Evolutionary conservation across 2,329 filamentous ascomycete genomes (phyloP), one percentile per base, ranked within the genome.

Genomic region (Hypocreales sp.): DNA sequence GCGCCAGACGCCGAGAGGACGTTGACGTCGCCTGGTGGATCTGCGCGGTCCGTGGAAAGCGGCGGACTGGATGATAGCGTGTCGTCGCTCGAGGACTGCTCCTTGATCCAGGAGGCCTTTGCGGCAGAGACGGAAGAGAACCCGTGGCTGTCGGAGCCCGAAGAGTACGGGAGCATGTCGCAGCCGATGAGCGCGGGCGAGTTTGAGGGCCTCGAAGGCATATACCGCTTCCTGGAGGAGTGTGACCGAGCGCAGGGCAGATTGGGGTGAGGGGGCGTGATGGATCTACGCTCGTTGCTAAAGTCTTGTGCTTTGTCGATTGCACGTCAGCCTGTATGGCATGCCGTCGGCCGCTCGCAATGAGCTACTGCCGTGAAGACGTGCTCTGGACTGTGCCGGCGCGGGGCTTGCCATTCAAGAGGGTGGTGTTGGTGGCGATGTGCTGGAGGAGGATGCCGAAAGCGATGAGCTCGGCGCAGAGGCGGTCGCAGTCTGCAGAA

Each of bases 211-310:
- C 37, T 71, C 3, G 64, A 70, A 32, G 67, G 66, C 5, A 61
- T 72, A 20, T 67, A 72, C 41, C 55, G 58, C 11, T 72, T 72
- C 35, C 32, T 72, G 17, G 66, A 68, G 38, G 67, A 69, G 39
- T 72, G 67, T 37, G 65, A 71, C 33, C 56, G 58, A 15, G 48
- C 47, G 21, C 40, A 45, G 31, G 50, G 50, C 13, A 46, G 45
- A 25, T 34, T 55, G 22, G 42, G 46, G 16, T 45, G 35, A 45
- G 26, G 23, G 25, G 17, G 22, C n/a, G n/a, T n/a, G n/a, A n/a
- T n/a, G n/a, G n/a, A n/a, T n/a, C n/a, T n/a, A n/a, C n/a, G n/a
- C n/a, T n/a, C n/a, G n/a, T n/a, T n/a, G n/a, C n/a, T n/a, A n/a
- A n/a, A n/a, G n/a, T n/a, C n/a, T n/a, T n/a, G n/a, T n/a, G n/a